phyloP scores from a whole-genome alignment of 1,139 yeast species.

The Wickerhamomyces sp. region DNA sequence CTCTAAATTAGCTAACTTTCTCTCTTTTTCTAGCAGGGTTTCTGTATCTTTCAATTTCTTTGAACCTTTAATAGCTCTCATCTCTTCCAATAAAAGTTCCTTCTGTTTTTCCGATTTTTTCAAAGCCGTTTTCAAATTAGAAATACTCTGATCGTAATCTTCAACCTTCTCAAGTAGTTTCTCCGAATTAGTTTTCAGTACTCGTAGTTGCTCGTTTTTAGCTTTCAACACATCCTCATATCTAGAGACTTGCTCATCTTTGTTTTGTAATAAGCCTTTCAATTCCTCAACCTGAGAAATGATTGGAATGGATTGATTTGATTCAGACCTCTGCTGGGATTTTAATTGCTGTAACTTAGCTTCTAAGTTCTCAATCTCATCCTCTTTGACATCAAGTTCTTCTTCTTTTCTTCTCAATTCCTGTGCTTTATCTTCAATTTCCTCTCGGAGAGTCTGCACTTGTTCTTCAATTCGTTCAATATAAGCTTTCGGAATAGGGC shows the following conservation, averaged over 20 bases:
- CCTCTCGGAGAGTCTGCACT: conserved; percentile 8
- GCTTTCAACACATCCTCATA: conserved; percentile 14
- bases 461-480: conserved; percentile 11
- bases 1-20: conserved; percentile 13
- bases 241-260: conserved; percentile 23
- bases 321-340: conserved; percentile 6
- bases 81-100: conserved; percentile 8
- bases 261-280: conserved; percentile 16
- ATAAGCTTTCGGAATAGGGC: conserved; percentile 10
- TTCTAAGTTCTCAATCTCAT: conserved; percentile 17
- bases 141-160: conserved; percentile 1
- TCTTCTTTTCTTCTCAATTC: conserved; percentile 19
- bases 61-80: conserved; percentile 4
- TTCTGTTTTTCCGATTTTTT: conserved; percentile 5
- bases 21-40: conserved; percentile 7
- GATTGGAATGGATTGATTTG: conserved; percentile 1
- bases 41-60: not conserved
- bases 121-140: conserved; percentile 2
- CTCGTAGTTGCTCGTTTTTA: conserved; percentile 10
- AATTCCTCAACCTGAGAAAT: conserved; percentile 11
- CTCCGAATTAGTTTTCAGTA: conserved; percentile 6
- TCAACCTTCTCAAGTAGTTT: conserved; percentile 7
- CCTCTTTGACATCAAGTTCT: conserved; percentile 19
- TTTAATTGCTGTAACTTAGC: conserved; percentile 9
- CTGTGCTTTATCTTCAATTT: conserved; percentile 12